phyloP scores from a whole-genome alignment of 805 yeast genomes.

The Starmerella tilneyi region DNA sequence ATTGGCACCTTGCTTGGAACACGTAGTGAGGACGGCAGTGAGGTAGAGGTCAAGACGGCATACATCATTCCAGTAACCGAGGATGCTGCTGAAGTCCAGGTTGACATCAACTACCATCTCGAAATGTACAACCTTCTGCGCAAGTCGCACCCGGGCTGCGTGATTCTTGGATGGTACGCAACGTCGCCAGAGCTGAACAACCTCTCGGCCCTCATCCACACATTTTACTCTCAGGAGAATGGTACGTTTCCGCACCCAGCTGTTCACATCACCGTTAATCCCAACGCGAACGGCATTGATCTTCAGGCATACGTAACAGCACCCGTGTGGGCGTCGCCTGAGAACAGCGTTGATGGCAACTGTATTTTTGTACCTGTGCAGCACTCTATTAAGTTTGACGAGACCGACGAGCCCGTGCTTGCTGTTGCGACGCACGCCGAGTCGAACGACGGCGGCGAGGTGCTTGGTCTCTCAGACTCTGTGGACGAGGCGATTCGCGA shows the following conservation, averaged over 20 bases:
- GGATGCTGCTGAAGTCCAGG: constrained; percentile 61
- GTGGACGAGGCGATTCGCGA: constrained; percentile 31
- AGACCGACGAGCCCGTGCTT: constrained; percentile 41
- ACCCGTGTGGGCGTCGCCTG: constrained; percentile 41
- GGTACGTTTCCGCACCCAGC: constrained; percentile 70
- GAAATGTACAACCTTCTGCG: constrained; percentile 60
- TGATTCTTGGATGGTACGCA: constrained; percentile 75
- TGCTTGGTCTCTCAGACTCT: constrained; percentile 32
- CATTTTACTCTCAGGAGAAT: constrained; percentile 61
- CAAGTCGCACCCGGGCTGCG: constrained; percentile 67
- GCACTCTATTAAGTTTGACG: constrained; percentile 46
- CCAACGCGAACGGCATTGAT: constrained; percentile 39
- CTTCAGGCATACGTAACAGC: constrained; percentile 73
- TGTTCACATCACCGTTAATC: constrained; percentile 63
- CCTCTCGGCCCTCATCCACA: constrained; percentile 69
- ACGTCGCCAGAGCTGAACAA: constrained; percentile 51
- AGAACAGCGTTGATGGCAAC: constrained; percentile 29
- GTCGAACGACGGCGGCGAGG: constrained; percentile 25
- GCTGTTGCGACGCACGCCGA: constrained; percentile 31
- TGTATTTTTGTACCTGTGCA: constrained; percentile 71
- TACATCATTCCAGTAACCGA: constrained; percentile 66
- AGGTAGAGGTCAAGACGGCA: constrained; percentile 60
- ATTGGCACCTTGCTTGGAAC: constrained; percentile 76
- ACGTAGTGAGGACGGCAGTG: constrained; percentile 74
- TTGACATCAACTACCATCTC: constrained; percentile 67